A percentile compares a stretch with the other conserved stretches of the same genome.
Conservation (phyloP, 257 asterid genomes). For the Nicotiana benthamiana region DNA sequence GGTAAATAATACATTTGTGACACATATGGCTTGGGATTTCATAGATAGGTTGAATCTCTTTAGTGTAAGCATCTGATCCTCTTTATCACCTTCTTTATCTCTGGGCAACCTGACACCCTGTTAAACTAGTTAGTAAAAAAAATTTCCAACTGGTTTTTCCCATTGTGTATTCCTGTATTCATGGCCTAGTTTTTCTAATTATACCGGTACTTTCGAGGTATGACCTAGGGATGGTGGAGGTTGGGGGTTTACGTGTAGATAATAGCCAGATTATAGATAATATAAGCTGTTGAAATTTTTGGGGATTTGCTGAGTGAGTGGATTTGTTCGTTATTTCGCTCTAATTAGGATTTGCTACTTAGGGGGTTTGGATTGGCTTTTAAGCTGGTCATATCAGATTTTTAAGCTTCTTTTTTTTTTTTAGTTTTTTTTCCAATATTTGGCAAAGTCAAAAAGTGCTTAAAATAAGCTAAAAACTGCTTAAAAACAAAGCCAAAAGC, state of each 20-base stretch:
- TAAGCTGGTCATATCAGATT: too few relatives aligned
- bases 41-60: background rate
- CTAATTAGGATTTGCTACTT: background rate
- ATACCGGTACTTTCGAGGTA: background rate
- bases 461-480: too few relatives aligned
- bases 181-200: background rate
- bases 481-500: too few relatives aligned
- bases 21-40: background rate
- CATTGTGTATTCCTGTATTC: background rate
- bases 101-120: background rate
- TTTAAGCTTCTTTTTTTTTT: too few relatives aligned
- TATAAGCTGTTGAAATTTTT: background rate
- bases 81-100: background rate
- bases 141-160: too few relatives aligned
- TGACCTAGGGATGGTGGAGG: background rate
- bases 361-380: too few relatives aligned
- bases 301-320: background rate
- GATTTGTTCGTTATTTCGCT: background rate
- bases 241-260: background rate
- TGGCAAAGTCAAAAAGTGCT: too few relatives aligned
- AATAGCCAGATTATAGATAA: background rate
- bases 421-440: too few relatives aligned
- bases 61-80: background rate
- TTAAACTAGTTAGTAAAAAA: too few relatives aligned
- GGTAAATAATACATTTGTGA: background rate